Base-by-base conservation (phyloP, 1,284 basidiomycete species). In the Tetrapyrgos nigripes region DNA sequence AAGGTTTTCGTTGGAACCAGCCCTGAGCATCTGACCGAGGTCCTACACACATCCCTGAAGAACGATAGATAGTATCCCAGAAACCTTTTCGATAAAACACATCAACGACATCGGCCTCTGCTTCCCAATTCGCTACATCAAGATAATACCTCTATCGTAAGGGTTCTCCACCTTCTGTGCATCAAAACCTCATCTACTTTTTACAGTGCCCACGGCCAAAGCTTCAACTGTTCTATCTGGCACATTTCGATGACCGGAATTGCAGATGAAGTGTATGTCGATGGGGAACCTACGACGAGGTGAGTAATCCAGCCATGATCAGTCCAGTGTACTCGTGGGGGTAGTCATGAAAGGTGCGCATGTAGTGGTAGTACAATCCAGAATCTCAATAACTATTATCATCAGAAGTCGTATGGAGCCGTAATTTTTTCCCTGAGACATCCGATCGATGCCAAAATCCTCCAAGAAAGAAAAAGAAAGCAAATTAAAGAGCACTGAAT, bases 171-270 rank as follows among this genome's bases (percentile, higher is more conserved):
- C 21, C 40, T 28, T 8, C 46, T 28, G 11, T 53, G 14, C 19
- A 44, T 27, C 19, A 17, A 9, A 3, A 11, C 26, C 10, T 6
- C 24, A 11, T 19, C 27, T 49, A 29, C 6, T 27, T 23, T 47
- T 28, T 58, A 46, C 60, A 88, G 90, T 40, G 85, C 87, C 4
- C 87, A 92, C 68, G 83, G 81, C 1, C 83, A 81, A 57, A 87
- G 83, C 67, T 93, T 88, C 68, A 89, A 92, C 66, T 85, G 85
- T 26, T 92, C 90, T 2, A 87, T 93, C 57, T 93, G 91, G 91
- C 79, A 88, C 63, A 77, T 92, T 29, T 71, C 85, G 1, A 65
- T 93, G 57, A 72, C 76, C 4, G 91, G 91, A 4, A 82, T 89
- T 47, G 72, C 68, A 1, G 83, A 89, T 26, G 74, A 81, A 50